A percentile compares a stretch with the other conserved stretches of the same genome.
Evolutionary conservation across 257 asterid species (phyloP).

Genomic region (Sherardia arvensis): DNA sequence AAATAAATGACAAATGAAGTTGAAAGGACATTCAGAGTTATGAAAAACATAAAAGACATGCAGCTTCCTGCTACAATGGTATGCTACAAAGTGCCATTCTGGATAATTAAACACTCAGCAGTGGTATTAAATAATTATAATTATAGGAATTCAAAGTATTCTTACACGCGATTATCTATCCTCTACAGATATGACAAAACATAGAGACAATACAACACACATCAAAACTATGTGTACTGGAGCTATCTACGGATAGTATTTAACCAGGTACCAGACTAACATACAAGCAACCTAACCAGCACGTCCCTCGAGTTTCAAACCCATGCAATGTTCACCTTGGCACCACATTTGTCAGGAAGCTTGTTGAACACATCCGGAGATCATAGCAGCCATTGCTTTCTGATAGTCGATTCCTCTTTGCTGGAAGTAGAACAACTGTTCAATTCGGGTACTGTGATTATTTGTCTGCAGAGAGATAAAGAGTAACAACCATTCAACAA

Average conservation of each 20-base stretch:
- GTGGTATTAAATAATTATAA: too few species aligned
- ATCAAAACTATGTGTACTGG: background rate
- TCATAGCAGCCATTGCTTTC: conserved; percentile 96
- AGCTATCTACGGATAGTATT: background rate
- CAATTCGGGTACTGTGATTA: conserved; percentile 59
- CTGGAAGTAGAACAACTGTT: conserved; percentile 85
- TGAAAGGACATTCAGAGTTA: too few species aligned
- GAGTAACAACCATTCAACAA: too few species aligned
- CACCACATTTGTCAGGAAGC: conserved; percentile 87
- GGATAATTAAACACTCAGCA: too few species aligned
- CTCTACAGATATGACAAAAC: background rate
- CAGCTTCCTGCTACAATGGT: too few species aligned
- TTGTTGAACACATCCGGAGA: conserved; percentile 93
- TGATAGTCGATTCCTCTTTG: conserved; percentile 92
- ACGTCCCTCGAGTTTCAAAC: conserved; percentile 91
- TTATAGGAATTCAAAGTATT: too few species aligned
- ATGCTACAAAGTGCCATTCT: too few species aligned
- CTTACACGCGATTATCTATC: too few species aligned
- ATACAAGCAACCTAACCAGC: conserved; percentile 54
- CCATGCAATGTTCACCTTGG: conserved; percentile 92
- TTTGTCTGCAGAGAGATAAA: conserved; percentile 36
- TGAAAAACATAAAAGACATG: too few species aligned
- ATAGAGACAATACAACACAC: background rate
- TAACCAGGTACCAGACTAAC: background rate
- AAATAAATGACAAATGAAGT: too few species aligned